Conservation (phyloP, 1,139 yeast species). For the Candida gigantensis region DNA sequence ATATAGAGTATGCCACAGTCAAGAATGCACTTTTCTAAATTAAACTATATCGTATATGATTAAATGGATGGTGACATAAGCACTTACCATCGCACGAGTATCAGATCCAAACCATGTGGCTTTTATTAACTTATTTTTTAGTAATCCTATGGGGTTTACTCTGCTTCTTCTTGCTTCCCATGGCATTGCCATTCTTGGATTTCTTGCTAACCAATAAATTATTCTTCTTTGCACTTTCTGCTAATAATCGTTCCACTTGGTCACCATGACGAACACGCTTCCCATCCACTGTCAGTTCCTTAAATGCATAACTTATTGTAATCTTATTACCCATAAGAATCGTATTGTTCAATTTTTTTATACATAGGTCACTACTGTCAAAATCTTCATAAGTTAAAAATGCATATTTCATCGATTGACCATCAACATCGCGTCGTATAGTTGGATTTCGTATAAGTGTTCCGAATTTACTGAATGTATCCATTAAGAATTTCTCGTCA, state of each 20-base stretch:
- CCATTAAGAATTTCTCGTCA: slow-evolving; percentile 58
- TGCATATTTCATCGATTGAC: slow-evolving; percentile 64
- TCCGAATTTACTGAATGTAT: slow-evolving; percentile 75
- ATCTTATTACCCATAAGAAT: slow-evolving; percentile 68
- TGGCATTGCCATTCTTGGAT: not conserved
- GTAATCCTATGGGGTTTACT: slow-evolving; percentile 3
- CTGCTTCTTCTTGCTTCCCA: slow-evolving; percentile 3
- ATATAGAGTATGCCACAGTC: too few species aligned
- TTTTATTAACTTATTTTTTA: not conserved
- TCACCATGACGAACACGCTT: slow-evolving; percentile 74
- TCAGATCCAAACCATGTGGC: too few species aligned
- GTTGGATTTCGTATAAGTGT: slow-evolving; percentile 52
- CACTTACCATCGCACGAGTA: too few species aligned
- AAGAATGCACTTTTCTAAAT: too few species aligned
- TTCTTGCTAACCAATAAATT: slow-evolving; percentile 16
- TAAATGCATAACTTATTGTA: slow-evolving; percentile 69
- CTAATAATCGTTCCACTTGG: slow-evolving; percentile 69
- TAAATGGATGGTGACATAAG: too few species aligned
- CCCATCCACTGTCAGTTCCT: slow-evolving; percentile 42
- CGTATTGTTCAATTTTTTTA: slow-evolving; percentile 68
- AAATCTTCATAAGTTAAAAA: slow-evolving; percentile 62
- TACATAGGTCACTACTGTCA: slow-evolving; percentile 70
- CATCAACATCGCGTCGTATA: slow-evolving; percentile 53
- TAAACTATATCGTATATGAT: too few species aligned
- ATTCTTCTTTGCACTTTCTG: slow-evolving; percentile 60